Conservation (phyloP, 208 protist genomes). For the Tetramitus jugosus region DNA sequence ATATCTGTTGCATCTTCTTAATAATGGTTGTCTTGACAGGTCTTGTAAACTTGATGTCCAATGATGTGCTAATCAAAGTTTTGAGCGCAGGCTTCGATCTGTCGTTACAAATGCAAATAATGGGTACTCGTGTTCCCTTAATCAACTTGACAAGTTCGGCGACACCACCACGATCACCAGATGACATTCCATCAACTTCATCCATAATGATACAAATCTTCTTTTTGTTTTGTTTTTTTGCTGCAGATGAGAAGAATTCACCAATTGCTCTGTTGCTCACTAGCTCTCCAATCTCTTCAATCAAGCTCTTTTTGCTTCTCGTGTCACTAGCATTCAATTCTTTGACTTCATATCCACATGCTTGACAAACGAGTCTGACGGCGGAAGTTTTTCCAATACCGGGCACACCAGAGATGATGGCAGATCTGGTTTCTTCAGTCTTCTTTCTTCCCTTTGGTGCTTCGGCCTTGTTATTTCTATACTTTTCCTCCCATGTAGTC, state of each 20-base stretch:
- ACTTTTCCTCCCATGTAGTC: constrained; percentile 55
- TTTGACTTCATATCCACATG: constrained; percentile 74
- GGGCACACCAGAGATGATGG: constrained; percentile 86
- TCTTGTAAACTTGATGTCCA: constrained; percentile 82
- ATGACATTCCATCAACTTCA: constrained; percentile 97
- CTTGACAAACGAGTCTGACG: constrained; percentile 72
- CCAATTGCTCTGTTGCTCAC: constrained; percentile 67
- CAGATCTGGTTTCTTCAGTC: constrained; percentile 53
- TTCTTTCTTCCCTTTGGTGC: constrained; percentile 31
- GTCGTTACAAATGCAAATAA: constrained; percentile 99
- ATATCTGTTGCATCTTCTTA: constrained; percentile 71
- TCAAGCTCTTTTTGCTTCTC: constrained; percentile 80
- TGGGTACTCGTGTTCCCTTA: constrained; percentile 78
- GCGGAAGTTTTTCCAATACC: constrained; percentile 98
- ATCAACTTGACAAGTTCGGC: constrained; percentile 88
- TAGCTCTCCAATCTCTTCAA: constrained; percentile 59
- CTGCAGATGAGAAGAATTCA: constrained; percentile 22
- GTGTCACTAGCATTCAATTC: constrained; percentile 98
- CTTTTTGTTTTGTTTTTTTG: constrained; percentile 26
- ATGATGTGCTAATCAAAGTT: constrained; percentile 82
- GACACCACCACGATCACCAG: constrained; percentile 89
- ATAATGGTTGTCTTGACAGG: constrained; percentile 72
- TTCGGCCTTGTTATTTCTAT: constrained; percentile 2
- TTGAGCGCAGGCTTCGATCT: constrained; percentile 79
- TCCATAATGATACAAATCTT: constrained; percentile 93